Evolutionary conservation across 1,139 yeast species (phyloP), one percentile per base, ranked within the genome.

Genomic region (Suhomyces coccinellae): DNA sequence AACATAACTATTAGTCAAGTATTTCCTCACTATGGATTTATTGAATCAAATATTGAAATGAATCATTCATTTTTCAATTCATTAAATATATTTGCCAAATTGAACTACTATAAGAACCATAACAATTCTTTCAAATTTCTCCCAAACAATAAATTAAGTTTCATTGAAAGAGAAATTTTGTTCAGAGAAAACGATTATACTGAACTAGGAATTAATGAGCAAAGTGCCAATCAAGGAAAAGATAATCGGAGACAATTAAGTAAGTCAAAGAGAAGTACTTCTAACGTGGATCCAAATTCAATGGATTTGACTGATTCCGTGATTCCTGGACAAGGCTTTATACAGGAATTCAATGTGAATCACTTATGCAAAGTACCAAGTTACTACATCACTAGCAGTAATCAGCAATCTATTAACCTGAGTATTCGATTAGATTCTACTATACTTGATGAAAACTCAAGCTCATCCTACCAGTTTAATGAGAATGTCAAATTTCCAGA

Each of bases 251-350:
- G 63, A 44, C 66, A 68, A 2, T 47, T 67, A 34, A 67, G 67
- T 6, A 68, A 67, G 44, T 53, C 63, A 3, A 67, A 64, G 48
- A 71, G 68, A 49, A 58, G 62, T 44, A 62, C 64, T 37, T 58
- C 64, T 10, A 65, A 61, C 43, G 58, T 68, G 17, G 79, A 74
- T 52, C 75, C 77, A 3, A 73, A 74, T 52, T 52, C 60, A 14
- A 49, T 71, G 14, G 78, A 74, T 48, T 66, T 73, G 48, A 52
- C 63, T 6, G 78, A 74, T 41, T 66, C 71, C 4, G 64, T 72
- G 2, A 60, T 73, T 10, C 78, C 78, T 1, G 79, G 79, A 1
- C 77, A 73, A 54, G 79, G 79, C 0, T 69, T 56, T 40, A 67
- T 74, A 35, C 77, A 70, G 35, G 79, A 73, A 50, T 74, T 74